Conservation (phyloP, 2,329 filamentous ascomycete genomes). For the Colletotrichum sp. region DNA sequence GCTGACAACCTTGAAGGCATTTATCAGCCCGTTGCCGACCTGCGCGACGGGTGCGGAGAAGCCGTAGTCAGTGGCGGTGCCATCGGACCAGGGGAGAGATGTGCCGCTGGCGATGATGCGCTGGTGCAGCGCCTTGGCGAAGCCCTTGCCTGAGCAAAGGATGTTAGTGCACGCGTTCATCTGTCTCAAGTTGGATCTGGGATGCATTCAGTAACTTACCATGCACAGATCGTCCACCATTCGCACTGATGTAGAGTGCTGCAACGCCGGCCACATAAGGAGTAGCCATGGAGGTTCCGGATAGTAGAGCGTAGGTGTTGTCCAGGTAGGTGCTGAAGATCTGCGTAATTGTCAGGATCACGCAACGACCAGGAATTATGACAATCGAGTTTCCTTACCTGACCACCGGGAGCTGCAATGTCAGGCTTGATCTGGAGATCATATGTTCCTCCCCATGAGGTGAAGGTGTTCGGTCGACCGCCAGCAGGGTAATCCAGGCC, state of each 20-base stretch:
- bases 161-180: not conserved
- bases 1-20: slow-evolving; percentile 46
- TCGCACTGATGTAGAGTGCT: slow-evolving; percentile 37
- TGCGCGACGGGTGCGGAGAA: slow-evolving; percentile 37
- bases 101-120: slow-evolving; percentile 38
- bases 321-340: slow-evolving; percentile 45
- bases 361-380: not conserved
- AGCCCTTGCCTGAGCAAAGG: slow-evolving; percentile 30
- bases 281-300: slow-evolving; percentile 54
- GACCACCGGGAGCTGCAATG: slow-evolving; percentile 46
- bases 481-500: slow-evolving; percentile 29
- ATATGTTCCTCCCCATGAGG: slow-evolving; percentile 47
- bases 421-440: slow-evolving; percentile 49
- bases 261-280: slow-evolving; percentile 49
- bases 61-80: slow-evolving; percentile 25
- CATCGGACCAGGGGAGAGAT: slow-evolving; percentile 27
- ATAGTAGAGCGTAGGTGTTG: slow-evolving; percentile 39
- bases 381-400: slow-evolving; percentile 12
- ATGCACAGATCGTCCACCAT: slow-evolving; percentile 34
- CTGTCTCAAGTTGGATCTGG: not conserved
- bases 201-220: slow-evolving; percentile 18
- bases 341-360: not conserved
- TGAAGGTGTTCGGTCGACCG: slow-evolving; percentile 42
- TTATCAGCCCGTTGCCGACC: slow-evolving; percentile 46
- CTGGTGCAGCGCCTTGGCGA: slow-evolving; percentile 30